Base-by-base conservation (phyloP, 495 filamentous ascomycete genomes). In the Achaetomiella virescens region DNA sequence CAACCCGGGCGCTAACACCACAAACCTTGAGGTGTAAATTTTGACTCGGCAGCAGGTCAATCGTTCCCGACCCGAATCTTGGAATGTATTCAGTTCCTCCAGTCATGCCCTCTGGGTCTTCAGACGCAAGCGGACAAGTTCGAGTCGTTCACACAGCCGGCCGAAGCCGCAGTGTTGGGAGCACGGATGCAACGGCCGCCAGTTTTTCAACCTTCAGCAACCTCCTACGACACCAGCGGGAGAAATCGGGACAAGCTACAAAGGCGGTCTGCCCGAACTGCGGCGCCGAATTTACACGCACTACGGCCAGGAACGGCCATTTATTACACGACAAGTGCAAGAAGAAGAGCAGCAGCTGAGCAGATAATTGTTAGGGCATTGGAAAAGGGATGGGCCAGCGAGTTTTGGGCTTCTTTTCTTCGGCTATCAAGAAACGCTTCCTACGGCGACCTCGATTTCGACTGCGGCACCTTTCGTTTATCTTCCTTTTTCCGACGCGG, bases 171-270 rank as follows among this genome's bases (percentile, higher is more conserved):
- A 95, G 67, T 96, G 91, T 71, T 96, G 88, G 88, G 91, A 96
- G 45, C 91, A 96, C 61, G 91, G 90, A 9, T 96, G 91, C 78
- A 95, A 95, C 64, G 91, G 91, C 25, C 84, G 91, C 15, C 87
- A 93, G 62, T 96, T 96, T 67, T 95, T 89, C n/a, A 2, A 96
- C 91, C 12, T 96, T 96, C 66, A 95, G 90, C 82, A 96, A 96
- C 67, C 80, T 96, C 0, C 77, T 96, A 6, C 80, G 91, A 36
- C 91, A 96, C 65, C 91, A 96, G 66, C 82, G 91, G n/a, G 91
- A 96, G 67, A 95, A 93, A 67, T 92, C 89, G 1, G 91, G 91
- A 9, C 89, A 88, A 17, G 89, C 91, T 35, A 75, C 86, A 10
- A 95, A 95, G 69, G 89, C 89, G 14, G 83, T 84, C 40, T 96